phyloP scores from a whole-genome alignment of 2,329 filamentous ascomycete genomes.

The Fusarium papillatum region DNA sequence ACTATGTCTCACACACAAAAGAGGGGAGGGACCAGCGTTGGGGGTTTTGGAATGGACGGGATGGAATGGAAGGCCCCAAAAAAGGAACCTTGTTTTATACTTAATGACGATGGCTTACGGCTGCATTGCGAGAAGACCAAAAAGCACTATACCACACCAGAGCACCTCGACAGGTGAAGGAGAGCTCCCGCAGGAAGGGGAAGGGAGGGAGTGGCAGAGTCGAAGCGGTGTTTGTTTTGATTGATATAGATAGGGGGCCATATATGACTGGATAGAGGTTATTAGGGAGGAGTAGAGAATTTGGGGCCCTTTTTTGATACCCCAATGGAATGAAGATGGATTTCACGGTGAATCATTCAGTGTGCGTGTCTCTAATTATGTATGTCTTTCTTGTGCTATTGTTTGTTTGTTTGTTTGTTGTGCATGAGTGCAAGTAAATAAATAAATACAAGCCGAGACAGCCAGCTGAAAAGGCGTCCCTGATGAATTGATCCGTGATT shows the following conservation, averaged over 20 bases:
- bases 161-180: slow-evolving; percentile 17
- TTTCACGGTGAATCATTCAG: slow-evolving; percentile 16
- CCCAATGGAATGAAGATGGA: slow-evolving; percentile 42
- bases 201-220: slow-evolving; percentile 25
- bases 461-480: not conserved
- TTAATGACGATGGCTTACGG: slow-evolving; percentile 48
- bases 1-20: slow-evolving; percentile 35
- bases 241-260: slow-evolving; percentile 37
- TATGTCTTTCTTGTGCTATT: not conserved
- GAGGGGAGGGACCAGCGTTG: slow-evolving; percentile 34
- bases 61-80: slow-evolving; percentile 39
- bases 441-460: slow-evolving; percentile 19
- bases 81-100: slow-evolving; percentile 44
- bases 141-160: slow-evolving; percentile 35
- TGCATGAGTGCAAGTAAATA: not conserved
- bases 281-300: slow-evolving; percentile 38
- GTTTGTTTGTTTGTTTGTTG: slow-evolving; percentile 1
- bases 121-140: slow-evolving; percentile 45
- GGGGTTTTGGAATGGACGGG: slow-evolving; percentile 38
- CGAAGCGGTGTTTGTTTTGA: slow-evolving; percentile 35
- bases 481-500: not conserved
- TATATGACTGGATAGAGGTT: slow-evolving; percentile 44
- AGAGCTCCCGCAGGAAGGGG: slow-evolving; percentile 11
- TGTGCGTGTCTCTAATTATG: slow-evolving; percentile 4
- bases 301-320: slow-evolving; percentile 39